These are phyloP conservation scores for Venustampulla echinocandica DNA, from an alignment of 495 filamentous ascomycete species.

Conservation along the genomic window DNA sequence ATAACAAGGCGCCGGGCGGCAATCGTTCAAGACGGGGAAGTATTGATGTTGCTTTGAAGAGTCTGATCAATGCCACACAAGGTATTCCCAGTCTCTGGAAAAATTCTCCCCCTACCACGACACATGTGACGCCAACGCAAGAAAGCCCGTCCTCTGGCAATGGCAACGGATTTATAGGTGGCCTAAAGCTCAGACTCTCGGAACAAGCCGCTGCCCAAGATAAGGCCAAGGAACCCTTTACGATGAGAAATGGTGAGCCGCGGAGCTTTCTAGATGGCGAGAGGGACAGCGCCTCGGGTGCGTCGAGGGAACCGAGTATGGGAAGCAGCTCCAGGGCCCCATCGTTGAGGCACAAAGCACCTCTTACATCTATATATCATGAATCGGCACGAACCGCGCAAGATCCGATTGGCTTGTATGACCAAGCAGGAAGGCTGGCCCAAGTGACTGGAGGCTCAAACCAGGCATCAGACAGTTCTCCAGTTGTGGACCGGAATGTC, in stretches of 20 bases:
- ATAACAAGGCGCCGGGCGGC: too few relatives aligned
- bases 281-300: not conserved
- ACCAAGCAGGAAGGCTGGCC: conserved; percentile 8
- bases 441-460: not conserved
- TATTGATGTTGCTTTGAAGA: conserved; percentile 13
- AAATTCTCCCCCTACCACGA: conserved; percentile 1
- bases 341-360: not conserved
- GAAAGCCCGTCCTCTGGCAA: not conserved
- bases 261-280: not conserved
- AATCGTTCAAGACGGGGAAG: conserved; percentile 4
- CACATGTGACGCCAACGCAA: conserved; percentile 1
- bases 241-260: not conserved
- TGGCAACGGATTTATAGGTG: conserved; percentile 23
- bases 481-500: conserved; percentile 16
- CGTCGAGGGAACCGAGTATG: not conserved
- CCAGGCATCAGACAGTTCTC: not conserved
- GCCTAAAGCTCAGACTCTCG: conserved; percentile 23
- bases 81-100: conserved; percentile 10
- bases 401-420: conserved; percentile 15
- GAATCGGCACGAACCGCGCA: conserved; percentile 11
- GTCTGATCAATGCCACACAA: conserved; percentile 2
- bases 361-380: conserved; percentile 7
- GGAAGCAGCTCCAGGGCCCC: not conserved
- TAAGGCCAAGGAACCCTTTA: conserved; percentile 4
- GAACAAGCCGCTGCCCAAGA: conserved; percentile 19